Evolutionary conservation across 202 grass and related monocot genomes (phyloP), one percentile per base, ranked within the genome.

Genomic region (Cymbopogon flexuosus): DNA sequence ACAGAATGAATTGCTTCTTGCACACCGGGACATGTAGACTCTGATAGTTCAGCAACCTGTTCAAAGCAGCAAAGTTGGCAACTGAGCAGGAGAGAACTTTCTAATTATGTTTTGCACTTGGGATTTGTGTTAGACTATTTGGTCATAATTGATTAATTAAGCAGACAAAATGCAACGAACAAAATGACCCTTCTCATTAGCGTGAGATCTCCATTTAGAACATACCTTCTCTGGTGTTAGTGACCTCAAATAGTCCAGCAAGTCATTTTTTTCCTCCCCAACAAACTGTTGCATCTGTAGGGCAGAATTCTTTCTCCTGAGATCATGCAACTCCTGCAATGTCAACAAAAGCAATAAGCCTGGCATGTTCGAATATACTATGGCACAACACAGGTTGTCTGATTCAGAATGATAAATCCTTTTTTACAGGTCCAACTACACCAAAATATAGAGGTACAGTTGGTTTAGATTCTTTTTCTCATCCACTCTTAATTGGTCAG

Each of bases 181-280:
- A 19, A 60, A 86, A 43, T 1, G 12, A 79, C 23, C 35, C 33
- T 42, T 23, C 6, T 41, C 10, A 62, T 56, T 10, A 71, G 42
- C 7, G 19, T 72, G 30, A 54, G 68, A 62, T 36, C 24, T 33
- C 8, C 10, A 43, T 37, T 72, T 15, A 62, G 22, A 33, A 60
- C 67, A 76, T 15, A 94, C 96, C 90, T 96, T 99, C 86, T 99
- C 90, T 51, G 96, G 92, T 74, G 91, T 89, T 52, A 95, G 78
- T 60, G 92, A 99, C 89, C 96, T 87, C 58, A 99, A 69, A 77
- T 99, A 99, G 81, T 99, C 96, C n/a, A 99, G 81, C 80, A 99
- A 81, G 75, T 93, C 96, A 85, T 96, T 93, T 75, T 95, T 99
- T 76, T 96, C 92, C 80, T 96, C 92, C 69, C 92, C 96, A 31